phyloP scores from a whole-genome alignment of 1,139 yeast species.

The Saccharomyces pastorianus region DNA sequence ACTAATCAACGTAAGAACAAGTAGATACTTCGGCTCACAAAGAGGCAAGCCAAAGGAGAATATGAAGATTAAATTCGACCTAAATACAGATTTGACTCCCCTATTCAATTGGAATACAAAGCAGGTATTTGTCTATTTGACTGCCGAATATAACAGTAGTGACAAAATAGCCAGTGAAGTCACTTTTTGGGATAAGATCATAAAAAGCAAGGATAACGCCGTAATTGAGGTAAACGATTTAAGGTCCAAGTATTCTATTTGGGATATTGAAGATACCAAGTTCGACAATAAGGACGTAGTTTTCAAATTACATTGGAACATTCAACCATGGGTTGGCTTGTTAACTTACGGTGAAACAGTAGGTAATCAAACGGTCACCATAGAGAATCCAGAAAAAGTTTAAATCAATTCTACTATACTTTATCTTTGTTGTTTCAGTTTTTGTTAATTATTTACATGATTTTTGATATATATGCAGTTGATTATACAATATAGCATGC shows the following conservation, averaged over 20 bases:
- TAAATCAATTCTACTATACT: neutral
- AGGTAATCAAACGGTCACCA: slow-evolving; percentile 17
- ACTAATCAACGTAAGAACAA: slow-evolving; percentile 43
- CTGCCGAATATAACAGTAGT: slow-evolving; percentile 60
- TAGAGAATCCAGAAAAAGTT: neutral
- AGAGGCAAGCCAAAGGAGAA: slow-evolving; percentile 74
- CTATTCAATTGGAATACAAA: slow-evolving; percentile 96
- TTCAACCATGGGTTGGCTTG: slow-evolving; percentile 87
- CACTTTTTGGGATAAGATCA: slow-evolving; percentile 86
- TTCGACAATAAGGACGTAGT: slow-evolving; percentile 63
- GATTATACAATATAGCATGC: neutral
- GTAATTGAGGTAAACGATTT: slow-evolving; percentile 43
- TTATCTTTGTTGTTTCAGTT: neutral
- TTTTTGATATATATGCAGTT: neutral
- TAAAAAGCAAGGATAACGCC: slow-evolving; percentile 53
- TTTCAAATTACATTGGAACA: slow-evolving; percentile 76
- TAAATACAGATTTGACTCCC: slow-evolving; percentile 59
- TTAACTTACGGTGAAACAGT: slow-evolving; percentile 59
- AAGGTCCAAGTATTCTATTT: slow-evolving; percentile 73
- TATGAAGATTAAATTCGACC: slow-evolving; percentile 60
- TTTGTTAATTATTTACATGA: neutral
- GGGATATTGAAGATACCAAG: slow-evolving; percentile 67
- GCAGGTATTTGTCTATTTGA: slow-evolving; percentile 81
- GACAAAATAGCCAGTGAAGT: slow-evolving; percentile 49
- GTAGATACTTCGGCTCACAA: slow-evolving; percentile 67